Evolutionary conservation across 305 asterid genomes (phyloP), one percentile per base, ranked within the genome.

Genomic region (Solanum hybrid): DNA sequence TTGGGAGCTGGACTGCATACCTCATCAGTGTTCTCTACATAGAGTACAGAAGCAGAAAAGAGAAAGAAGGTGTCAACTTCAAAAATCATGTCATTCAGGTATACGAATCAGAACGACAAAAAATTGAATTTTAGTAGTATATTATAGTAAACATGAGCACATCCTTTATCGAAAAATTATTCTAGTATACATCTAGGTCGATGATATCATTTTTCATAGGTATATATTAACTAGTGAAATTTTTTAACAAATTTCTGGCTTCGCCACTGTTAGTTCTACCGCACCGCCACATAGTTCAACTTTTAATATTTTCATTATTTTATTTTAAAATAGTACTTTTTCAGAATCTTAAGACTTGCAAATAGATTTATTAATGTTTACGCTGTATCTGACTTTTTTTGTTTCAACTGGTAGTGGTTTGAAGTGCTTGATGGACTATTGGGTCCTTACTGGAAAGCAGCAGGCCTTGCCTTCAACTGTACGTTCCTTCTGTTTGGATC

Each of bases 1-100:
- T 97, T 36, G 99, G 99, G 0, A 95, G 99, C 89, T 97, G 99
- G 99, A 97, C 98, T 0, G 98, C 99, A 22, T 97, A 97, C 89
- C 95, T 97, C 7, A 97, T 97, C 86, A 95, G 98, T 92, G 97
- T 97, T 83, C 92, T 97, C 10, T 97, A 97, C 90, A 89, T 97
- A 1, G 99, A 97, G 91, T 97, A 96, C 86, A 92, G 98, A 74
- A 94, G 94, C 88, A 90, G 99, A 5, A 97, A 96, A 93, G 99
- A 97, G 87, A 95, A 96, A 71, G 98, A 97, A 90, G 95, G 95
- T 34, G 96, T 93, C n/a, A 96, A 94, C 95, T 97, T 95, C 96
- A 95, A 96, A 64, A 97, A 95, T 91, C 99, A 97, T 89, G 99
- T 97, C 89, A 97, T 97, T 71, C 98, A 97, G 99, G 99, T 96